A percentile compares a stretch with the other conserved stretches of the same genome.
Conservation (phyloP, 2,329 filamentous ascomycete genomes). For the Hymenoscyphus albidus region DNA sequence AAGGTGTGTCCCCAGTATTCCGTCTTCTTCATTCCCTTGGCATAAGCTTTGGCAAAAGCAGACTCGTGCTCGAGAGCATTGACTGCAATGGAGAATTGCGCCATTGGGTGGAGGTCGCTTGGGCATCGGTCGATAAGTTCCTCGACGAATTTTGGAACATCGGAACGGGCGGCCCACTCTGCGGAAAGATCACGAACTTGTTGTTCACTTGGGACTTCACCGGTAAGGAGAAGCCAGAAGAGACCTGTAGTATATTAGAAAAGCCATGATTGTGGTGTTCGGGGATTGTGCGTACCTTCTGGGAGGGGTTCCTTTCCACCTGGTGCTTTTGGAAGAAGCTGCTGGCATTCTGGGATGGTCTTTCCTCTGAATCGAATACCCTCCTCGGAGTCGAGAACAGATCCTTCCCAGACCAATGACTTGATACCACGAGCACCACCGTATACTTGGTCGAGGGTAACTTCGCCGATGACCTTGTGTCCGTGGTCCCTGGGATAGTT, state of each 20-base stretch:
- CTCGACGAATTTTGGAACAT: constrained; percentile 96
- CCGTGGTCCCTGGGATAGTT: constrained; percentile 71
- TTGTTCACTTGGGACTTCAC: constrained; percentile 95
- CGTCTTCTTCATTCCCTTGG: constrained; percentile 98
- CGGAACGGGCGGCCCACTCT: constrained; percentile 97
- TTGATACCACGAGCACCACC: constrained; percentile 99
- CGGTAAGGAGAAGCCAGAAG: constrained; percentile 98
- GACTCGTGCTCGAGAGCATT: constrained; percentile 98
- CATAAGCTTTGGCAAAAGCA: constrained; percentile 96
- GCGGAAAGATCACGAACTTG: constrained; percentile 97
- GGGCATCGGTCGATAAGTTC: constrained; percentile 99
- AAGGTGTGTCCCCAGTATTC: constrained; percentile 99
- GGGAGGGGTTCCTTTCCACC: constrained; percentile 96
- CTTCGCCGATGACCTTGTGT: constrained; percentile 92
- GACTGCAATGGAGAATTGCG: constrained; percentile 96
- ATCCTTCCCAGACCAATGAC: constrained; percentile 97
- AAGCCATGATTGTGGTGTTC: neutral
- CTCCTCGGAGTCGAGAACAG: constrained; percentile 96
- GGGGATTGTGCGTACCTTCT: constrained; percentile 59
- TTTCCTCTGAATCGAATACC: constrained; percentile 99
- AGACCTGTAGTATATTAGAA: constrained; percentile 56
- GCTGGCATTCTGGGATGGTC: constrained; percentile 98
- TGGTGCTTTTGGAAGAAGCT: constrained; percentile 93
- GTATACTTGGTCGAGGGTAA: constrained; percentile 99
- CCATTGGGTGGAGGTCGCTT: constrained; percentile 98